Percentiles rank a stretch among this genome's conserved stretches.
Conservation (phyloP, 2,329 filamentous ascomycete species). For the Calonectria crousiana region DNA sequence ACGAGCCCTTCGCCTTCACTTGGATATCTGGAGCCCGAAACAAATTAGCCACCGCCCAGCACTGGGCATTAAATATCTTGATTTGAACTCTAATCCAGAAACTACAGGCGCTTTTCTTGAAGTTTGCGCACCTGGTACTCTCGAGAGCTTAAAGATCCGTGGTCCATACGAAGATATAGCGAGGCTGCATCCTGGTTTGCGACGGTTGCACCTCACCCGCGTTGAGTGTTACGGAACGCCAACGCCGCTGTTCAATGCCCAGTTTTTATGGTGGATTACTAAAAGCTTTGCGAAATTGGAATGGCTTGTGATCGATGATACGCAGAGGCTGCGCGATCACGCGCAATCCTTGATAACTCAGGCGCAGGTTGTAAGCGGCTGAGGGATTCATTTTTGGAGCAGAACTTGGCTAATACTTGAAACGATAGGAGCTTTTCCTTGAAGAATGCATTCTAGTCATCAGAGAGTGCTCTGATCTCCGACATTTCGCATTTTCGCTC, state of each 20-base stretch:
- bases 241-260: not conserved
- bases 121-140: not conserved
- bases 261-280: not conserved
- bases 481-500: not conserved
- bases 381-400: not conserved
- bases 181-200: not conserved
- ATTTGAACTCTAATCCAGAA: not conserved
- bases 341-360: not conserved
- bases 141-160: not conserved
- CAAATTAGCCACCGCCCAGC: not conserved
- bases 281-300: not conserved
- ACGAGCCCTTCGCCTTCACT: not conserved
- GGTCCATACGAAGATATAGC: not conserved
- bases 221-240: rapidly evolving
- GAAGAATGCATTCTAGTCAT: not conserved
- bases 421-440: not conserved
- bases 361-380: not conserved
- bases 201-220: not conserved
- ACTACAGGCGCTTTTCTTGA: not conserved
- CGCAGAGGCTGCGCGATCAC: not conserved
- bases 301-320: not conserved
- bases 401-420: not conserved
- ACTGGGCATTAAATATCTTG: not conserved
- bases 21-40: rapidly evolving
- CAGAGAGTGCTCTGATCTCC: not conserved